Percentiles rank a stretch among this genome's conserved stretches.
phyloP scores from a whole-genome alignment of 129 eudicot genomes.

The Smallanthus sonchifolius region DNA sequence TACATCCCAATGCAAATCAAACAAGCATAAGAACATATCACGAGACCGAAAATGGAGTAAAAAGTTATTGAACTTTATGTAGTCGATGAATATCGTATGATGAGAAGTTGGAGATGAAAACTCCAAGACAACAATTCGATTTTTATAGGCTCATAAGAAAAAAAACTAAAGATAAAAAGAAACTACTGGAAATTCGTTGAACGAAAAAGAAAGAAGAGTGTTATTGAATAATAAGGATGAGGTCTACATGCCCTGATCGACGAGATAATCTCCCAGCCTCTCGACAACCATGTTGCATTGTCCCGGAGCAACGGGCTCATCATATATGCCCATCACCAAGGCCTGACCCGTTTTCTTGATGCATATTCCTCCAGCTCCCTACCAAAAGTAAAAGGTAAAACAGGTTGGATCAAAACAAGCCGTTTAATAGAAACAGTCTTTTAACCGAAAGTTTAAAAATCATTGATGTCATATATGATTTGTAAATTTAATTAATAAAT shows the following conservation, averaged over 20 bases:
- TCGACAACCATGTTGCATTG: conserved; percentile 93
- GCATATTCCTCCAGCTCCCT: conserved; percentile 80
- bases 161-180: background rate
- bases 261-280: conserved; percentile 82
- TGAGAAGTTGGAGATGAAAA: background rate
- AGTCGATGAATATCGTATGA: background rate
- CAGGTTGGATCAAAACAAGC: background rate
- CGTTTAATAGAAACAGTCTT: background rate
- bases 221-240: background rate
- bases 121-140: background rate
- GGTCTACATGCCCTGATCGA: conserved; percentile 61
- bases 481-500: background rate
- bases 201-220: background rate
- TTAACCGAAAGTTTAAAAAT: background rate
- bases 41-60: background rate
- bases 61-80: background rate
- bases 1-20: background rate
- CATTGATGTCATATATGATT: background rate
- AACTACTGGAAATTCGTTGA: background rate
- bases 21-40: background rate
- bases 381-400: background rate
- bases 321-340: conserved; percentile 58
- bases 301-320: conserved; percentile 79
- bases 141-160: background rate
- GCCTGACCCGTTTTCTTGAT: conserved; percentile 76